phyloP scores from a whole-genome alignment of 768 basidiomycete species.

The Kwoniella shandongensis region DNA sequence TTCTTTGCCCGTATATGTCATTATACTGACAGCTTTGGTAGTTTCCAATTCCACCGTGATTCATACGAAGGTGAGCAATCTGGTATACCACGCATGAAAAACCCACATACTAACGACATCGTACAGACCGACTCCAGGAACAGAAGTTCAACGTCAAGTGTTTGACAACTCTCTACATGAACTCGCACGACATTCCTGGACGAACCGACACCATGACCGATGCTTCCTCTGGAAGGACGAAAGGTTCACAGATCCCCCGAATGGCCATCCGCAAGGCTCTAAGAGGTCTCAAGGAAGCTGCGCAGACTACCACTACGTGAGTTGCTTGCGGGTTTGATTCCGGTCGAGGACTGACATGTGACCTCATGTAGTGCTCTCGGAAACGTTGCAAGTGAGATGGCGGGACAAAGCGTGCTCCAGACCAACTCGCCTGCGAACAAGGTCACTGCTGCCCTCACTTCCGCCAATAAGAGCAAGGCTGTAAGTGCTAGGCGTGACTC shows the following conservation, averaged over 20 bases:
- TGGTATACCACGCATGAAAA: no score
- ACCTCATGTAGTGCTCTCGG: constrained; percentile 56
- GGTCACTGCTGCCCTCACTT: constrained; percentile 74
- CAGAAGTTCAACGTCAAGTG: constrained; percentile 75
- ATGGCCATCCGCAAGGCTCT: constrained; percentile 69
- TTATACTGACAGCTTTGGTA: constrained; percentile 2
- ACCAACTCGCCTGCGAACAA: constrained; percentile 81
- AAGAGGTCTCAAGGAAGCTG: constrained; percentile 68
- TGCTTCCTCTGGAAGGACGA: constrained; percentile 52
- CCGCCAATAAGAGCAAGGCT: constrained; percentile 70
- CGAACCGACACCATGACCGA: constrained; percentile 65
- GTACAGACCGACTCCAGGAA: constrained; percentile 71
- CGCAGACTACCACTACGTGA: constrained; percentile 75
- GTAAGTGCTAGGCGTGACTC: no score
- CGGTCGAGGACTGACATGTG: constrained; percentile 1
- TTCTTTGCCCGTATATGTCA: not conserved
- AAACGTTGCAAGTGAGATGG: constrained; percentile 65
- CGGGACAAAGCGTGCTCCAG: constrained; percentile 68
- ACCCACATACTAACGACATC: constrained; percentile 2
- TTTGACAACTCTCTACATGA: constrained; percentile 72
- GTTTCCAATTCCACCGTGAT: constrained; percentile 59
- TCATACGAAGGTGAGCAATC: constrained; percentile 72
- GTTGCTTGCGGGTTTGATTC: constrained; percentile 8
- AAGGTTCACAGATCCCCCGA: constrained; percentile 59
- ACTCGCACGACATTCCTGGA: constrained; percentile 69